A percentile compares a stretch with the other conserved stretches of the same genome.
These are phyloP conservation scores for Fusarium sp. DNA, from an alignment of 2,329 filamentous ascomycete species.

Conservation along the genomic window DNA sequence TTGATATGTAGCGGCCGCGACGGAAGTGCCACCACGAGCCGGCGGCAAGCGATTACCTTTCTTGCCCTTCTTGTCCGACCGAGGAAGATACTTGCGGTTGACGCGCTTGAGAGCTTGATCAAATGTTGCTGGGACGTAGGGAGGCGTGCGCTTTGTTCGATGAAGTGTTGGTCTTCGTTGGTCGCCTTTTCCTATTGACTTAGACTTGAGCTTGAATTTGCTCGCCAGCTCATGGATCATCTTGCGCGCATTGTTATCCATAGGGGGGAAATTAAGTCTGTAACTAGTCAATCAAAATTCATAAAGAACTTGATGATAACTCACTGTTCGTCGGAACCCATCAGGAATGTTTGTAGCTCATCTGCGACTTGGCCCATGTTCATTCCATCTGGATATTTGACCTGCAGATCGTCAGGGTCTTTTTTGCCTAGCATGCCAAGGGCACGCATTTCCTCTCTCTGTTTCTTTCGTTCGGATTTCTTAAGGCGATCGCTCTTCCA, in stretches of 20 bases:
- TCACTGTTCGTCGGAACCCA: constrained; percentile 70
- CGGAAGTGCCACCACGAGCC: constrained; percentile 35
- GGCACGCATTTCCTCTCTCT: constrained; percentile 73
- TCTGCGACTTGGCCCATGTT: constrained; percentile 73
- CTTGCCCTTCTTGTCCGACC: constrained; percentile 55
- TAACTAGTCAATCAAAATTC: constrained; percentile 5
- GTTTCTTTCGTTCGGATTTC: constrained; percentile 75
- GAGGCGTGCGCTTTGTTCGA: constrained; percentile 73
- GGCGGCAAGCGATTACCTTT: constrained; percentile 42
- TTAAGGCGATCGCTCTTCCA: constrained; percentile 75
- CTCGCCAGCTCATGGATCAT: constrained; percentile 81
- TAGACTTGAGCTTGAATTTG: constrained; percentile 81
- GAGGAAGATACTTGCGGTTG: constrained; percentile 64
- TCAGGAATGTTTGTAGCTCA: constrained; percentile 77
- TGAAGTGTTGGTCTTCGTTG: constrained; percentile 80
- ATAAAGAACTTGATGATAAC: constrained; percentile 33
- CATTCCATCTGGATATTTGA: constrained; percentile 80
- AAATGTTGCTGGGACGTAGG: constrained; percentile 67
- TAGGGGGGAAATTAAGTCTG: constrained; percentile 81
- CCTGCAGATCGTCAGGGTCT: constrained; percentile 66
- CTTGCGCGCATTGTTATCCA: constrained; percentile 81
- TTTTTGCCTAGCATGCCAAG: constrained; percentile 72
- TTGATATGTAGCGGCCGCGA: constrained; percentile 61
- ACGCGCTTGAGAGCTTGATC: constrained; percentile 49
- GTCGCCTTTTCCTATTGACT: constrained; percentile 78